Percentiles rank a stretch among this genome's conserved stretches.
These are phyloP conservation scores for Selenicereus undatus DNA, from an alignment of 148 eudicot species.

Conservation along the genomic window DNA sequence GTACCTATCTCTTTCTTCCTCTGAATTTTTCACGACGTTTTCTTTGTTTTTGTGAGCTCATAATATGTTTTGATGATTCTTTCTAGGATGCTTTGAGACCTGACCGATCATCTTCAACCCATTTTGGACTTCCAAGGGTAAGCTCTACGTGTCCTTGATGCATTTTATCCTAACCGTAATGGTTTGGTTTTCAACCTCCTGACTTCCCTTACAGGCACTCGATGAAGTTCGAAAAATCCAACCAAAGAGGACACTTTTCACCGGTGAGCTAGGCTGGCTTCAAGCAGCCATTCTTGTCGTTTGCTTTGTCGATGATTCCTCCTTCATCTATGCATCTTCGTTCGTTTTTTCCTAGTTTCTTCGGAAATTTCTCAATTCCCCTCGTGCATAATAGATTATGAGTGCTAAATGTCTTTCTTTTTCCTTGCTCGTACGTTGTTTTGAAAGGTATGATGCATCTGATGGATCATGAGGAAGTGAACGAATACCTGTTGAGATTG, in stretches of 20 bases:
- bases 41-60: not conserved
- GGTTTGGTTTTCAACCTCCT: not conserved
- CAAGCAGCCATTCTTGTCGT: not conserved
- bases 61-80: not conserved
- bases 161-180: not conserved
- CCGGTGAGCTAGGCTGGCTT: constrained; percentile 47
- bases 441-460: constrained; percentile 92
- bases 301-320: not conserved
- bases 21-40: too few relatives aligned
- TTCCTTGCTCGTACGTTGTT: not conserved
- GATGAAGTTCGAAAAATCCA: constrained; percentile 91
- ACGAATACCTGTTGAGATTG: constrained; percentile 45
- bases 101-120: constrained; percentile 91
- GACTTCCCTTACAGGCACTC: constrained; percentile 52
- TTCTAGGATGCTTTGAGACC: constrained; percentile 88
- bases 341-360: not conserved
- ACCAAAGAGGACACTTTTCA: constrained; percentile 88
- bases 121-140: constrained; percentile 98
- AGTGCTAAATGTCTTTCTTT: not conserved
- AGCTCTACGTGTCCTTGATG: constrained; percentile 6
- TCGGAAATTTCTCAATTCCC: too few relatives aligned
- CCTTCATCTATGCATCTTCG: not conserved
- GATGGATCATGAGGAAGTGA: constrained; percentile 89
- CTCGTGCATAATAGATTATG: not conserved
- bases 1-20: constrained; percentile 34